Conservation (phyloP, 1,284 basidiomycete genomes). For the Ustilago tritici region DNA sequence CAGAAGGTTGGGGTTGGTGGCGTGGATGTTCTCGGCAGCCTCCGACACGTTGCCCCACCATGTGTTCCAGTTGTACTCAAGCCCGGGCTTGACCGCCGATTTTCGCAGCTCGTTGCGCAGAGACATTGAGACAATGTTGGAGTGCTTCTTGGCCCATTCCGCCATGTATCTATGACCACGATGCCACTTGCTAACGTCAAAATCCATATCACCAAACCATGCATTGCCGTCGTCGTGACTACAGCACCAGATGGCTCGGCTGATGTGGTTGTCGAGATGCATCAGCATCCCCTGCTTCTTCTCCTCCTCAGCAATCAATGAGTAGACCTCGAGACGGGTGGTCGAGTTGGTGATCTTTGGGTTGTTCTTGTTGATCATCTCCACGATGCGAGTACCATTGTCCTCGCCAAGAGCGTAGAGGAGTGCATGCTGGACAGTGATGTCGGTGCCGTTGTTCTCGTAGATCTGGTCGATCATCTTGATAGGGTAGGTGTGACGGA, state of each 20-base stretch:
- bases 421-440: slow-evolving; percentile 30
- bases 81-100: slow-evolving; percentile 11
- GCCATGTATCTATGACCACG: slow-evolving; percentile 49
- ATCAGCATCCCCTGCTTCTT: slow-evolving; percentile 41
- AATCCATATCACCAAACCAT: slow-evolving; percentile 43
- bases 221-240: slow-evolving; percentile 46
- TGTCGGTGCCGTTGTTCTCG: slow-evolving; percentile 35
- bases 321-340: slow-evolving; percentile 34
- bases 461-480: slow-evolving; percentile 56
- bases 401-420: slow-evolving; percentile 27
- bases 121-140: slow-evolving; percentile 48
- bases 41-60: slow-evolving; percentile 43
- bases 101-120: slow-evolving; percentile 50
- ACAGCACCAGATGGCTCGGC: slow-evolving; percentile 48
- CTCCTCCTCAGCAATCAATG: slow-evolving; percentile 38
- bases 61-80: slow-evolving; percentile 49
- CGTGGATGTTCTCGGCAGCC: slow-evolving; percentile 47
- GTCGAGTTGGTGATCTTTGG: slow-evolving; percentile 32
- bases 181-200: slow-evolving; percentile 37
- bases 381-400: slow-evolving; percentile 41
- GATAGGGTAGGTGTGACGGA: slow-evolving; percentile 44
- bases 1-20: slow-evolving; percentile 42
- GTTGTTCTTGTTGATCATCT: slow-evolving; percentile 40
- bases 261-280: slow-evolving; percentile 51
- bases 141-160: slow-evolving; percentile 45